These are phyloP conservation scores for Termitomyces sp. DNA, from an alignment of 768 basidiomycete genomes.

Conservation along the genomic window DNA sequence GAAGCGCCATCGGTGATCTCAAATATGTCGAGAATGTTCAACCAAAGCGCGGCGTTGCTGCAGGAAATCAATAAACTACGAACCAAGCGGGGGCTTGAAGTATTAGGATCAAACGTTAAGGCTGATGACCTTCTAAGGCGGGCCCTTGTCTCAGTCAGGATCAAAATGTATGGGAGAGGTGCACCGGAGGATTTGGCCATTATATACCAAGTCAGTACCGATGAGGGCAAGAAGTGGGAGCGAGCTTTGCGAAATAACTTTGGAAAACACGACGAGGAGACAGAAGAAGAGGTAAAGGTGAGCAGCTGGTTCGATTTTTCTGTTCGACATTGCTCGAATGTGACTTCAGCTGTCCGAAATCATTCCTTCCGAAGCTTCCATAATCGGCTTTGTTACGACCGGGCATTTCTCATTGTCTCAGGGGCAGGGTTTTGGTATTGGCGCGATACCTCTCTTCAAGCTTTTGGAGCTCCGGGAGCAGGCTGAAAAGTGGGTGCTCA, in stretches of 20 bases:
- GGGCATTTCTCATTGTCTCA: conserved; percentile 78
- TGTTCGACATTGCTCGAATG: neutral
- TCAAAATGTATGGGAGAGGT: conserved; percentile 63
- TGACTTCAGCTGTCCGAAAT: conserved; percentile 38
- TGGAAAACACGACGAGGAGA: conserved; percentile 17
- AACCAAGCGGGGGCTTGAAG: conserved; percentile 42
- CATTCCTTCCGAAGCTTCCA: conserved; percentile 33
- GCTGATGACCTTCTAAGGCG: conserved; percentile 45
- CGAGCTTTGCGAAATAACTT: conserved; percentile 20
- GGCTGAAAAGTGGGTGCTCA: conserved; percentile 24
- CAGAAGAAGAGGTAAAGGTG: conserved; percentile 25
- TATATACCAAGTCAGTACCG: conserved; percentile 61
- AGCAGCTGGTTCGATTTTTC: neutral
- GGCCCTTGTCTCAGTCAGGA: conserved; percentile 63
- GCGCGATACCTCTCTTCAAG: conserved; percentile 55
- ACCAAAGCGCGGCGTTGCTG: conserved; percentile 40
- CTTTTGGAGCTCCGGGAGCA: conserved; percentile 52
- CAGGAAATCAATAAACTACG: conserved; percentile 57
- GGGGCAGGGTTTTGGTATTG: conserved; percentile 77
- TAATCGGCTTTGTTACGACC: conserved; percentile 82
- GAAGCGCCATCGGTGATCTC: conserved; percentile 42
- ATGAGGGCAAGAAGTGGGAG: conserved; percentile 46
- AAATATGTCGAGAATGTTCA: conserved; percentile 30
- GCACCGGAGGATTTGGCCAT: conserved; percentile 69
- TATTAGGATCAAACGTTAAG: conserved; percentile 26